Evolutionary conservation across 2,329 filamentous ascomycete species (phyloP), one percentile per base, ranked within the genome.

Genomic region (Plenodomus tracheiphilus): DNA sequence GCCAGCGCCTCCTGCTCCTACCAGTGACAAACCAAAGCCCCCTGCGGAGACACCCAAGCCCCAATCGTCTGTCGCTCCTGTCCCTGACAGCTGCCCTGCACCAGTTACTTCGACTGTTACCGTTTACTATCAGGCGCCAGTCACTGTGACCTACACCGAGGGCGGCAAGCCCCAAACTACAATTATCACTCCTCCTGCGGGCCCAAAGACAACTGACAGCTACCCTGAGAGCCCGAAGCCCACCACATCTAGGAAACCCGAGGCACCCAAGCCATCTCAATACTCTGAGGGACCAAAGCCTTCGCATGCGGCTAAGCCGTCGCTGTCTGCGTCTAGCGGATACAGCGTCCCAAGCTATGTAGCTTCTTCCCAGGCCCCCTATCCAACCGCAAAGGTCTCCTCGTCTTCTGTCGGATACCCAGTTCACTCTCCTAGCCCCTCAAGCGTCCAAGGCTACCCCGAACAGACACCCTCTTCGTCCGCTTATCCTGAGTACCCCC

Each of bases 121-220:
- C 47, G 47, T 53, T 25, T 65, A 67, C 28, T 15, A 32, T 11
- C 28, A 32, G 28, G 28, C 13, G 58, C 65, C 63, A 20, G 61
- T 65, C 49, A 68, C 65, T 10, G 50, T 65, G 9, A 32, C 28
- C 13, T 32, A 32, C 32, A 66, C 60, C 32, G 63, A 68, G 54
- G 37, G 25, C 21, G 60, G 60, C 39, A 41, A 50, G 17, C 49
- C 46, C 20, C 51, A 59, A 42, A 55, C 51, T 18, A 59, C 63
- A 52, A 64, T 61, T 10, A 54, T 68, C 15, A 66, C 62, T 11
- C 9, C 22, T 25, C 10, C 53, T 16, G 35, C 45, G n/a, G 41
- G 37, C 30, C 41, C 46, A 37, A 46, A 46, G 40, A 34, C 46
- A 16, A 47, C 42, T 39, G 20, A 25, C 22, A 25, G 22, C 22